These are phyloP conservation scores for Clavariopsis aquatica DNA, from an alignment of 495 filamentous ascomycete species.

Conservation along the genomic window DNA sequence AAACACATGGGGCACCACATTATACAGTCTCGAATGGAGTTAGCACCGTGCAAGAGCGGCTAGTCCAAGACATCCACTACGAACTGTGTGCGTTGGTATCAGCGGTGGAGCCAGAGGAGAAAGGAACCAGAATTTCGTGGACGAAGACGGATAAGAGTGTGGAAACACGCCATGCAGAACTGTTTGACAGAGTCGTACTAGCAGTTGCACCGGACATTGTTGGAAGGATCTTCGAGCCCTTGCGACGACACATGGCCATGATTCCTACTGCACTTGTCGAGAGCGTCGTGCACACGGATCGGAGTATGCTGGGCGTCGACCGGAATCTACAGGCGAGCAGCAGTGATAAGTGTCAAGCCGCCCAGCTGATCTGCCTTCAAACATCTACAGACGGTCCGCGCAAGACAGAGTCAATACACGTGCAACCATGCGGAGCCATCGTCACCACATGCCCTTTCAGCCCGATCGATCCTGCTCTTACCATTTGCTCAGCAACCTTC, in stretches of 20 bases:
- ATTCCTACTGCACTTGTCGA: slow-evolving; percentile 51
- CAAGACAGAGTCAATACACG: slow-evolving; percentile 42
- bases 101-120: slow-evolving; percentile 9
- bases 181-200: slow-evolving; percentile 50
- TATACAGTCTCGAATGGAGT: slow-evolving; percentile 54
- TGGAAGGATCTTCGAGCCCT: slow-evolving; percentile 49
- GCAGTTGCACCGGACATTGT: slow-evolving; percentile 52
- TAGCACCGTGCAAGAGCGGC: slow-evolving; percentile 48
- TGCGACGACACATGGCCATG: slow-evolving; percentile 42
- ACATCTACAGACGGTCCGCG: slow-evolving; percentile 21
- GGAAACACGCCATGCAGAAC: slow-evolving; percentile 18
- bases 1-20: slow-evolving; percentile 51
- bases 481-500: slow-evolving; percentile 40
- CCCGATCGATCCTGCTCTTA: slow-evolving; percentile 28
- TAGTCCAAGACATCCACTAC: slow-evolving; percentile 42
- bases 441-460: slow-evolving; percentile 43
- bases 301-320: slow-evolving; percentile 11
- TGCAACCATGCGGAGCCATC: slow-evolving; percentile 39
- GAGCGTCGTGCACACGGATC: slow-evolving; percentile 51
- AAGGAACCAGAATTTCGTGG: slow-evolving; percentile 10
- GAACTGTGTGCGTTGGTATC: slow-evolving; percentile 32
- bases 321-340: not conserved
- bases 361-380: slow-evolving; percentile 43
- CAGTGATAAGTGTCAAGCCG: slow-evolving; percentile 2
- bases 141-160: slow-evolving; percentile 1